Evolutionary conservation across 768 basidiomycete genomes (phyloP).

Genomic region (Plicaturopsis crispa): DNA sequence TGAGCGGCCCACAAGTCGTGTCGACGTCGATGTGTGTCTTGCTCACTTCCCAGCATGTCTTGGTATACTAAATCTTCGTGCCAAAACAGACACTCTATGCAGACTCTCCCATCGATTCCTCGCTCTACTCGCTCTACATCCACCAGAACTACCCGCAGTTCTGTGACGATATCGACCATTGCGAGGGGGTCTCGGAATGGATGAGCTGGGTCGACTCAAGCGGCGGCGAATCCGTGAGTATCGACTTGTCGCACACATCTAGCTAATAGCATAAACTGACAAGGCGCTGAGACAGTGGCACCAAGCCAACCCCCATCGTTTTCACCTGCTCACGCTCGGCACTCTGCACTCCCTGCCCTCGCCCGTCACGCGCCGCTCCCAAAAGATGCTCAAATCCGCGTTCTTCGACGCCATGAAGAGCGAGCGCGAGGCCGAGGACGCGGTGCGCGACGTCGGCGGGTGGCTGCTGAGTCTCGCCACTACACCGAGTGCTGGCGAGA

Average conservation of each 20-base stretch:
- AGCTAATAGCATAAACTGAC: neutral
- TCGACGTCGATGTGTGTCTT: slow-evolving; percentile 62
- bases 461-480: slow-evolving; percentile 53
- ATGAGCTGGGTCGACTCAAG: slow-evolving; percentile 72
- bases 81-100: slow-evolving; percentile 60
- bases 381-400: slow-evolving; percentile 82
- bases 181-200: slow-evolving; percentile 60
- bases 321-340: slow-evolving; percentile 76
- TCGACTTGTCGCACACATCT: neutral
- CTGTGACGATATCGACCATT: slow-evolving; percentile 71
- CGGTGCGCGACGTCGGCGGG: slow-evolving; percentile 40
- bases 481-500: slow-evolving; percentile 10
- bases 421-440: slow-evolving; percentile 55
- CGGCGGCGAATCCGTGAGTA: slow-evolving; percentile 52
- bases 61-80: slow-evolving; percentile 1
- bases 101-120: slow-evolving; percentile 87
- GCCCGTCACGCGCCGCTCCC: slow-evolving; percentile 71
- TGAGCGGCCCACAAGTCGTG: slow-evolving; percentile 59
- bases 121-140: slow-evolving; percentile 80
- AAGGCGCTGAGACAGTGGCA: slow-evolving; percentile 41
- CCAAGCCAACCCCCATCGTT: slow-evolving; percentile 74
- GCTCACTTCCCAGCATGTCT: neutral
- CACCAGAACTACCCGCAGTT: slow-evolving; percentile 93
- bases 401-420: slow-evolving; percentile 63
- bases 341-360: slow-evolving; percentile 82